Percentiles rank a stretch among this genome's conserved stretches.
These are phyloP conservation scores for Hamamelis virginiana DNA, from an alignment of 164 flowering plant species.

Conservation along the genomic window DNA sequence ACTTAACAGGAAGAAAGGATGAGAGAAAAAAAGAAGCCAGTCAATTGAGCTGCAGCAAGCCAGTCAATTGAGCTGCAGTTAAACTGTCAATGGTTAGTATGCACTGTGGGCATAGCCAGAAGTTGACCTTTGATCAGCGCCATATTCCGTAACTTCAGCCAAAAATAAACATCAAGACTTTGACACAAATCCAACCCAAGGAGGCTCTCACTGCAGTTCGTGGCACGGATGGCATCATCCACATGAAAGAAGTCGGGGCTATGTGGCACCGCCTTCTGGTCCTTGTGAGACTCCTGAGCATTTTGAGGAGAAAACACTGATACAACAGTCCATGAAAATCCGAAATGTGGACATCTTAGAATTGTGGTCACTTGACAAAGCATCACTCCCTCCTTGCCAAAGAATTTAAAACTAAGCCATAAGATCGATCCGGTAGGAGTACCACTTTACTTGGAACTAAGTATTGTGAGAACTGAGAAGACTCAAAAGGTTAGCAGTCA, in stretches of 20 bases:
- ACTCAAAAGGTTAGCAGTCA: neutral
- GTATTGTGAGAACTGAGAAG: neutral
- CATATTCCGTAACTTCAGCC: neutral
- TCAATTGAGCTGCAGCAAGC: no score
- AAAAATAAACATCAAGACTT: neutral
- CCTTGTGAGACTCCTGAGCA: neutral
- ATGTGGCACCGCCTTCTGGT: neutral
- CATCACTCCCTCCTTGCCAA: neutral
- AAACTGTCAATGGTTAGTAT: neutral
- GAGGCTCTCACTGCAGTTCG: neutral
- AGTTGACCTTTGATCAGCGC: neutral
- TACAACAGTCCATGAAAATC: neutral
- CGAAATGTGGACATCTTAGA: neutral
- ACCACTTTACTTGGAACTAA: neutral
- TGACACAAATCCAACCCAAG: neutral
- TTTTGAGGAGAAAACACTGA: neutral
- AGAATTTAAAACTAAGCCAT: neutral
- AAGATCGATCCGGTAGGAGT: neutral
- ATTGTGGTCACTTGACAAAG: neutral
- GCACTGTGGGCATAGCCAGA: neutral
- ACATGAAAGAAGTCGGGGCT: neutral
- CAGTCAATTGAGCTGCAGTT: neutral
- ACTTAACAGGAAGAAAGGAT: neutral
- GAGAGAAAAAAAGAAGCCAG: neutral
- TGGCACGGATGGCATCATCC: neutral